These are phyloP conservation scores for Phymatotrichopsis omnivora DNA, from an alignment of 2,329 filamentous ascomycete genomes.

Conservation along the genomic window DNA sequence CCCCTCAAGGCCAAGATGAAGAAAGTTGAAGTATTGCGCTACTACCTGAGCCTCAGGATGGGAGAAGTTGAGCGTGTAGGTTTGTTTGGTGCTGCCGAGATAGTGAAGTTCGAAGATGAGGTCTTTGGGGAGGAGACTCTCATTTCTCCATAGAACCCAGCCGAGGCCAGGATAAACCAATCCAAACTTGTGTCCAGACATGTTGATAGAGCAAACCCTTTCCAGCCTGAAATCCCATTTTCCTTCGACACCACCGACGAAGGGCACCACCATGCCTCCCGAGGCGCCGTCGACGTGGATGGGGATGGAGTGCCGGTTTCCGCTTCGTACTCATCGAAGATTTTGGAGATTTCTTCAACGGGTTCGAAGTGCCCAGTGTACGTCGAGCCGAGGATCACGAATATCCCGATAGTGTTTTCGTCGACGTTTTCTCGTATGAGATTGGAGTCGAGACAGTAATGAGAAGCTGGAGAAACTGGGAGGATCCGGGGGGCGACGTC, in stretches of 20 bases:
- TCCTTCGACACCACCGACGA: slow-evolving; percentile 12
- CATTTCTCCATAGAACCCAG: slow-evolving; percentile 61
- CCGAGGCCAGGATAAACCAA: slow-evolving; percentile 58
- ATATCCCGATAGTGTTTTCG: slow-evolving; percentile 68
- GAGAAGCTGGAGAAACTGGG: slow-evolving; percentile 51
- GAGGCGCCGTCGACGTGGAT: slow-evolving; percentile 57
- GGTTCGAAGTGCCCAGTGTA: slow-evolving; percentile 67
- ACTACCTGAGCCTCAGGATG: slow-evolving; percentile 60
- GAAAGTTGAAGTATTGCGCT: slow-evolving; percentile 62
- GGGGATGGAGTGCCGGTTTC: slow-evolving; percentile 53
- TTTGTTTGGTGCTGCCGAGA: slow-evolving; percentile 60
- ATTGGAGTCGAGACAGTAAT: slow-evolving; percentile 52
- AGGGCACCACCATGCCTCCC: slow-evolving; percentile 44
- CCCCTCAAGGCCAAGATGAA: slow-evolving; percentile 57
- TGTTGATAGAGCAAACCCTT: slow-evolving; percentile 57
- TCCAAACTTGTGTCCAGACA: slow-evolving; percentile 52
- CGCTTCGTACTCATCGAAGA: slow-evolving; percentile 53
- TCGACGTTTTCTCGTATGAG: slow-evolving; percentile 57
- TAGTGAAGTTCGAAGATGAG: slow-evolving; percentile 63
- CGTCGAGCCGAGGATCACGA: slow-evolving; percentile 60
- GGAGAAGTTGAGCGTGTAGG: slow-evolving; percentile 63
- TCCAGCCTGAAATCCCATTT: slow-evolving; percentile 49
- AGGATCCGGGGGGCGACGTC: slow-evolving; percentile 59
- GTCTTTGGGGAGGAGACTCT: slow-evolving; percentile 54
- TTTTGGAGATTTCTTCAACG: slow-evolving; percentile 55